Base-by-base conservation (phyloP, 2,329 filamentous ascomycete genomes). In the Zymoseptoria pseudotritici region DNA sequence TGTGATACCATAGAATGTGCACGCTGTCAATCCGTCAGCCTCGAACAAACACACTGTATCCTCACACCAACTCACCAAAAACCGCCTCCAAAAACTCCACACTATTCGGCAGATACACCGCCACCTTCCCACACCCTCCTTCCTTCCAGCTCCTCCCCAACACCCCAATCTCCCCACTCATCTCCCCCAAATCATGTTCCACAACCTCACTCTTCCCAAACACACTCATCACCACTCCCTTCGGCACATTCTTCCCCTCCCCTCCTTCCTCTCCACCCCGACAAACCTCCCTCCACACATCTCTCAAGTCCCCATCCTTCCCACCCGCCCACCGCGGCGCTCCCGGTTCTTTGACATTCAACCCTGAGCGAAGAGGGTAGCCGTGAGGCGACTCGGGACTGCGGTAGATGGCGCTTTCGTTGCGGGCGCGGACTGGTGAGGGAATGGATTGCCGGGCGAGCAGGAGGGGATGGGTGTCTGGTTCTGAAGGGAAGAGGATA, bases 41-140 rank as follows among this genome's bases (percentile, higher is more conserved):
- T 24, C 17, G 20, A 20, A 26, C 50, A 22, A 22, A 29, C 42
- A 10, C 13, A 10, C 9, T 17, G 24, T 11, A 20, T 29, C n/a
- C 21, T 31, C 13, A 29, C 24, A n/a, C 21, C 10, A 8, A 60
- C 78, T 55, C 72, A 85, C 83, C 83, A 70, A 99, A 96, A 20
- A 97, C 78, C 7, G 88, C 82, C 36, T 85, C 83, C 55, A 99
- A 79, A 62, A 96, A 85, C 76, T 99, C 94, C 69, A 96, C 81
- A 53, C 91, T 96, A 79, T 99, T 97, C 51, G 92, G 91, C 59
- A 97, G 82, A 74, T 95, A 96, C 64, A 97, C 83, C 63, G 91
- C 94, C 31, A 97, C 89, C 55, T 86, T 87, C 72, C 86, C 88
- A 7, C 76, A 77, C 46, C 85, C 85, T 58, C 86, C 84, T 64